Conservation (phyloP, 129 eudicot species). For the Centaurea solstitialis region DNA sequence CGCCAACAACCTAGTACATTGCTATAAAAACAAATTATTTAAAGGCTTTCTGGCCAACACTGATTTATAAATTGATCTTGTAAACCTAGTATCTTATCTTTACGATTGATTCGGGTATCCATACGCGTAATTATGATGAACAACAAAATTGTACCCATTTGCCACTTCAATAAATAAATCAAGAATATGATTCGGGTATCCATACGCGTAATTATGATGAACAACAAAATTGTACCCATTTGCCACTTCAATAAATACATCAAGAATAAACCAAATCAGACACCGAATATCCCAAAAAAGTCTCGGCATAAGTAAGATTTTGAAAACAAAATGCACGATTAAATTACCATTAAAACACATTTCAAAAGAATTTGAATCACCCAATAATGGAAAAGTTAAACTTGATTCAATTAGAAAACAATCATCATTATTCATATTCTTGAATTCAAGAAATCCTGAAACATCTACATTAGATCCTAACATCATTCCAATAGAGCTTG, state of each 20-base stretch:
- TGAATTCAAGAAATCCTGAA: constrained; percentile 24
- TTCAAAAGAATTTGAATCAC: not conserved
- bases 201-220: not conserved
- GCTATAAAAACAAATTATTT: not conserved
- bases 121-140: not conserved
- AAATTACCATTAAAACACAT: not conserved
- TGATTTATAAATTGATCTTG: not conserved
- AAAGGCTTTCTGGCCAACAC: not conserved
- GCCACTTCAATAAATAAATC: not conserved
- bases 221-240: not conserved
- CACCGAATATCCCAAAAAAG: not conserved
- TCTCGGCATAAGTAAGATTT: not conserved
- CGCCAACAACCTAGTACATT: not conserved
- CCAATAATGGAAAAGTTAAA: not conserved
- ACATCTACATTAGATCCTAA: constrained; percentile 6
- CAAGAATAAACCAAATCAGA: not conserved
- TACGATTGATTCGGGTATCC: not conserved
- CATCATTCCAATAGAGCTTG: constrained; percentile 10
- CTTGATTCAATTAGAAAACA: not conserved
- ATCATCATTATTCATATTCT: constrained; percentile 1
- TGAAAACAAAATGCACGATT: not conserved
- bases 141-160: not conserved
- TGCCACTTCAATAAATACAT: not conserved
- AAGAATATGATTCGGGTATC: no score
- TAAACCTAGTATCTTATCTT: not conserved